Conservation (phyloP, 345 rosid genomes). For the Eucalyptus sp. region DNA sequence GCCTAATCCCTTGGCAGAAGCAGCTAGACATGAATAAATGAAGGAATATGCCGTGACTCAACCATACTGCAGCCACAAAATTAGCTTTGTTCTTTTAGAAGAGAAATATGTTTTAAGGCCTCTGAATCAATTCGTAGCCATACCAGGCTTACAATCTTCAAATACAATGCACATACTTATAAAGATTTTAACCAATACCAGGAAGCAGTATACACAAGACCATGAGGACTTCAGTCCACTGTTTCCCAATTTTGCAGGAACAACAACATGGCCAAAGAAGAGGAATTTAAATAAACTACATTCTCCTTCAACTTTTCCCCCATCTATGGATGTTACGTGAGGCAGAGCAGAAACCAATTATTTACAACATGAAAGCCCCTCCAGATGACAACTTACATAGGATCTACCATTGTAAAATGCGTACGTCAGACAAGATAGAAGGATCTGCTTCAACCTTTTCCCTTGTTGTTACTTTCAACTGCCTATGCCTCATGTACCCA, state of each 20-base stretch:
- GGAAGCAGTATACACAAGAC: not conserved
- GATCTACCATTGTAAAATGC: not conserved
- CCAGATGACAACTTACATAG: not conserved
- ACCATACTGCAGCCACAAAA: not conserved
- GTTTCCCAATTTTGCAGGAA: not conserved
- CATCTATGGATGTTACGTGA: not conserved
- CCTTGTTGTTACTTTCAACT: not conserved
- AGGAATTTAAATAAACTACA: not conserved
- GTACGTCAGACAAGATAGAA: not conserved
- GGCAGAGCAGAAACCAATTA: not conserved
- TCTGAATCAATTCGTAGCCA: not conserved
- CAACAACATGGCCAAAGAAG: not conserved
- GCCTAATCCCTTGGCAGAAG: not conserved
- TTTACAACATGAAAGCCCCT: not conserved
- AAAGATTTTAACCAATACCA: not conserved
- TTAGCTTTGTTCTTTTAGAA: not conserved
- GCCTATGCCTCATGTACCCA: not conserved
- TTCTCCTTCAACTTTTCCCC: not conserved
- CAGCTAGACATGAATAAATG: not conserved
- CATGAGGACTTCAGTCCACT: not conserved
- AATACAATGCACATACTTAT: not conserved
- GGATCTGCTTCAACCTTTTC: not conserved
- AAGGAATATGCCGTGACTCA: not conserved
- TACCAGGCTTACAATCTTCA: not conserved
- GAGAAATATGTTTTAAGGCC: not conserved